These are phyloP conservation scores for Aspergillus novoparasiticus DNA, from an alignment of 2,329 filamentous ascomycete genomes.

Conservation along the genomic window DNA sequence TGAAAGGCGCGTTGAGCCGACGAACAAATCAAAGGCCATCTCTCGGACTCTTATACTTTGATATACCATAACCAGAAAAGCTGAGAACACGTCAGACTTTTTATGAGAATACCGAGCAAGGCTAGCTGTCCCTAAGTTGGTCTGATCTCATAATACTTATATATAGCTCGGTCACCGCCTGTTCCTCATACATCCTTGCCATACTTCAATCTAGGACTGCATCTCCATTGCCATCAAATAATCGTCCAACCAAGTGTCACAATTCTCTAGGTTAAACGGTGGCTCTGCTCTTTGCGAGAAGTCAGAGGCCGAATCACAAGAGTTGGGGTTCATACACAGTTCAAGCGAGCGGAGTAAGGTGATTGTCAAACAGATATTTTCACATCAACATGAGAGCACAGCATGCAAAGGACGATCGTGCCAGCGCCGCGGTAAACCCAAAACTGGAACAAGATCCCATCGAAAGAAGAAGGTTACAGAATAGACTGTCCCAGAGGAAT, in stretches of 20 bases:
- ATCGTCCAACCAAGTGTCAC: not conserved
- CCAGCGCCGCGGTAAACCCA: conserved; percentile 12
- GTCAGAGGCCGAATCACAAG: too few species aligned
- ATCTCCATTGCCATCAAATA: not conserved
- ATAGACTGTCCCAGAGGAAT: conserved; percentile 37
- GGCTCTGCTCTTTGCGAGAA: not conserved
- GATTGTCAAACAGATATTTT: not conserved
- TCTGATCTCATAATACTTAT: not conserved
- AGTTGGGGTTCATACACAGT: too few species aligned
- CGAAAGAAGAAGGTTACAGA: conserved; percentile 34
- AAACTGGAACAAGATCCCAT: conserved; percentile 37
- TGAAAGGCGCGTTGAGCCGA: not conserved
- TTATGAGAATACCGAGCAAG: not conserved
- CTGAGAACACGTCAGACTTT: not conserved
- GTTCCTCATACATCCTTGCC: not conserved
- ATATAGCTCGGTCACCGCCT: not conserved
- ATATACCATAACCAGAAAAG: not conserved
- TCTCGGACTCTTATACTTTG: not conserved
- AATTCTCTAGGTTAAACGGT: not conserved
- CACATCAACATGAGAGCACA: not conserved
- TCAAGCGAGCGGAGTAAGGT: not conserved
- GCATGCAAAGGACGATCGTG: conserved; percentile 13
- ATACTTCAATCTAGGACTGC: not conserved
- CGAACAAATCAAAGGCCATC: not conserved
- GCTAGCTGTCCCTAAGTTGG: not conserved